Base-by-base conservation (phyloP, 1,284 basidiomycete species). In the Anthracocystis panici-leucophaei region DNA sequence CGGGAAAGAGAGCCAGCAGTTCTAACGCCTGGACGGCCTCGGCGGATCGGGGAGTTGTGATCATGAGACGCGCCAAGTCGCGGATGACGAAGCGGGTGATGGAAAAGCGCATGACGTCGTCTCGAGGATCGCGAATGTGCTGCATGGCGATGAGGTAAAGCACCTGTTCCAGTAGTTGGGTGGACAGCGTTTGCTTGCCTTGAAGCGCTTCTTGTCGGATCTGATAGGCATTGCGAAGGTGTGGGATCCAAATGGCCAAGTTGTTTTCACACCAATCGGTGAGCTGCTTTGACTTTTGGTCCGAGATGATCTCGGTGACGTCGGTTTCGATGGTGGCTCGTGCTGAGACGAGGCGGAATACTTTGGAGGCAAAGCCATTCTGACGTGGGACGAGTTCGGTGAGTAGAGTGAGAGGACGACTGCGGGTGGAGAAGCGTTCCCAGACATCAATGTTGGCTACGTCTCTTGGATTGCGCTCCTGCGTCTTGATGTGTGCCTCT, bases 251-350 rank as follows among this genome's bases (percentile, higher is more conserved):
- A 1, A 74, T 42, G 0, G 71, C 61, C 25, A 74, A 54, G 14
- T 74, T 68, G 45, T 65, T 57, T 23, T 74, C 71, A 54, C 71
- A 74, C 71, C 71, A 74, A 23, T 74, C 71, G 54, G 61, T 61
- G 40, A 74, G 71, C 20, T 63, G 46, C 45, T 68, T 68, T n/a
- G 65, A 65, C 29, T 74, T 74, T 16, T 65, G 54, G 41, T 68
- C 33, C 4, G 64, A 57, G 35, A 74, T 48, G 16, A 74, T 64
- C 35, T 68, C 71, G 23, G 46, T 58, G 61, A 68, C 54, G 50
- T 74, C 65, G 49, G 71, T 68, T 40, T 74, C 71, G 44, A 68
- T 68, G 50, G 65, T 68, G 31, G 61, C 61, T 42, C 65, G 53
- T 27, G 65, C 71, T 14, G 71, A 74, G 7, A 74, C 62, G n/a